phyloP scores from a whole-genome alignment of 140 eudicot genomes.

The Erigeron philadelphicus region DNA sequence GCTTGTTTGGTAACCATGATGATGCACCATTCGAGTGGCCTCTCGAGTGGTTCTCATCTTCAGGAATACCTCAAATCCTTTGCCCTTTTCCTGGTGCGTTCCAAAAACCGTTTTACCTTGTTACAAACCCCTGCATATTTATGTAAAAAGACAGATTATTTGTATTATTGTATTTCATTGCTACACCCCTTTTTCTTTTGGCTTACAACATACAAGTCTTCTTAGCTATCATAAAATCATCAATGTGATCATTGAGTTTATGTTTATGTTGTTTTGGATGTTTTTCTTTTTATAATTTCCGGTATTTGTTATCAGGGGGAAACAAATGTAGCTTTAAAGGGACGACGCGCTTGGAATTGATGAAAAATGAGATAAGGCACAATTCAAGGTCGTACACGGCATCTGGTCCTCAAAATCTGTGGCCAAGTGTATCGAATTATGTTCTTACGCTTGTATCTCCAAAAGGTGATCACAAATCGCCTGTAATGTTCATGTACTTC shows the following conservation, averaged over 20 bases:
- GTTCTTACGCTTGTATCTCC: slow-evolving; percentile 61
- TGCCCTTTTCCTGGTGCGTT: slow-evolving; percentile 53
- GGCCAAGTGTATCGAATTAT: slow-evolving; percentile 96
- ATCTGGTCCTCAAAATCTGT: slow-evolving; percentile 60
- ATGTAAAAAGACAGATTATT: not conserved
- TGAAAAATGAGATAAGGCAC: slow-evolving; percentile 47
- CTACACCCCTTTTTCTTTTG: no score
- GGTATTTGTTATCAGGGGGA: slow-evolving; percentile 30
- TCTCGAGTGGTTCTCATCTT: slow-evolving; percentile 71
- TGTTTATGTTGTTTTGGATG: not conserved
- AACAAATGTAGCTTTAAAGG: slow-evolving; percentile 68
- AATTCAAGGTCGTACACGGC: slow-evolving; percentile 48
- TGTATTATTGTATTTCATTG: no score
- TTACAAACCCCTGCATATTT: not conserved
- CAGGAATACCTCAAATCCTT: slow-evolving; percentile 57
- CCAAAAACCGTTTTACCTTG: not conserved
- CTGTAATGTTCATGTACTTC: slow-evolving; percentile 69
- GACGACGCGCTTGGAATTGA: slow-evolving; percentile 73
- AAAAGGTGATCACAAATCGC: slow-evolving; percentile 28
- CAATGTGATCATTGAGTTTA: not conserved
- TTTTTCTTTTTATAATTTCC: not conserved
- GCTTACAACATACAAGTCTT: no score
- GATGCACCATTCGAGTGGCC: slow-evolving; percentile 98
- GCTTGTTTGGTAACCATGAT: slow-evolving; percentile 89
- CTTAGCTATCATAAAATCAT: not conserved